Conservation (phyloP, 805 yeast species). For the Wickerhamiella bombiphila region DNA sequence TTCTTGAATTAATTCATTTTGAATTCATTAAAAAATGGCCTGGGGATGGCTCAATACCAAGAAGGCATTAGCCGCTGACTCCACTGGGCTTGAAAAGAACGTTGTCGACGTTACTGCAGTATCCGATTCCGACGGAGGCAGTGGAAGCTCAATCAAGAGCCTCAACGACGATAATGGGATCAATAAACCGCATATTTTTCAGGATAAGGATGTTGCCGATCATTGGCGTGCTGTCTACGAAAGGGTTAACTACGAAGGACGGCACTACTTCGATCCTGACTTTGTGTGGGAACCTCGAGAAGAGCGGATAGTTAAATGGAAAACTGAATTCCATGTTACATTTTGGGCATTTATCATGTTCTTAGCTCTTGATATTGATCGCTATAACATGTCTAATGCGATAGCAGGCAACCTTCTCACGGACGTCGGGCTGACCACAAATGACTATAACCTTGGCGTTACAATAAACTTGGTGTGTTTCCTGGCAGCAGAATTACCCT, state of each 20-base stretch:
- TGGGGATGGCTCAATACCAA: no score
- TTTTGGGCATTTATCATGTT: slow-evolving; percentile 47
- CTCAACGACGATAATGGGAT: no score
- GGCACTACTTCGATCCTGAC: slow-evolving; percentile 41
- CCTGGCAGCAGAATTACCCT: slow-evolving; percentile 48
- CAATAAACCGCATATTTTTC: slow-evolving; percentile 24
- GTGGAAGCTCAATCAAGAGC: no score
- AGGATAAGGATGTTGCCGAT: slow-evolving; percentile 34
- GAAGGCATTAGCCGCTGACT: no score
- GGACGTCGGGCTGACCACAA: slow-evolving; percentile 38
- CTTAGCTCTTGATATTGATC: slow-evolving; percentile 42
- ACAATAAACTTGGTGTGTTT: slow-evolving; percentile 43
- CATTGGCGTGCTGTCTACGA: slow-evolving; percentile 35
- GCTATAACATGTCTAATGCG: slow-evolving; percentile 45
- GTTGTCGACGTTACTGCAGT: no score
- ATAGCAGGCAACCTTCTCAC: slow-evolving; percentile 40
- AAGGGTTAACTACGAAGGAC: slow-evolving; percentile 37
- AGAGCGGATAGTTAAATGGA: slow-evolving; percentile 34
- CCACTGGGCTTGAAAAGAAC: no score
- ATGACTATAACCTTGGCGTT: slow-evolving; percentile 45
- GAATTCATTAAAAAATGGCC: no score
- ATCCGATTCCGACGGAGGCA: no score
- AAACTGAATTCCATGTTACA: slow-evolving; percentile 41
- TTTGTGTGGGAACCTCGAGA: slow-evolving; percentile 41
- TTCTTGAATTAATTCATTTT: no score